phyloP scores from a whole-genome alignment of 148 eudicot genomes.

The Pharnaceum exiguum region DNA sequence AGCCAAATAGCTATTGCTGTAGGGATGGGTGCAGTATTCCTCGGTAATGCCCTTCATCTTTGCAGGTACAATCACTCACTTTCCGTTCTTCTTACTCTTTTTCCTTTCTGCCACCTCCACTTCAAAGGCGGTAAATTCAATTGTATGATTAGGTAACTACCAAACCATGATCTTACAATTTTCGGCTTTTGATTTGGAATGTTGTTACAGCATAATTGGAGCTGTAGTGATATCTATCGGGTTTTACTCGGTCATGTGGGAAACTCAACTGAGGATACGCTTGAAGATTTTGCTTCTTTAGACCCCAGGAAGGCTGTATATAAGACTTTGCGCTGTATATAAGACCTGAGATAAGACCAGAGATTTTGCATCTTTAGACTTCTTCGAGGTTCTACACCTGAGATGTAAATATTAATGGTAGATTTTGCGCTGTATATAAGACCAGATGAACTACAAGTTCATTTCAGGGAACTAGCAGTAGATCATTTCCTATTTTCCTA shows the following conservation, averaged over 20 bases:
- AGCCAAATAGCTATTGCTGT: slow-evolving; percentile 80
- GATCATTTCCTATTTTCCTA: no score
- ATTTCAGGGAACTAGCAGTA: no score
- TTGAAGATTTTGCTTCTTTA: slow-evolving; percentile 5
- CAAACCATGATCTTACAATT: not conserved
- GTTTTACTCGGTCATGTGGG: slow-evolving; percentile 46
- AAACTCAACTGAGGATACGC: slow-evolving; percentile 26
- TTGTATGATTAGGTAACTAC: not conserved
- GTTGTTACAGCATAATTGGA: slow-evolving; percentile 34
- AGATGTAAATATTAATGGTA: no score
- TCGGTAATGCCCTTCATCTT: slow-evolving; percentile 58
- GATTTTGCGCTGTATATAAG: no score
- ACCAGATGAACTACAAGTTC: no score
- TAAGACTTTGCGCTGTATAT: no score
- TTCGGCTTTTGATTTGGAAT: not conserved
- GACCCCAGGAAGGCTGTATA: no score
- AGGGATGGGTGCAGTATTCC: slow-evolving; percentile 61
- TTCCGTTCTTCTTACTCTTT: not conserved
- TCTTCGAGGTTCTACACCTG: no score
- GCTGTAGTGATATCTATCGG: slow-evolving; percentile 37
- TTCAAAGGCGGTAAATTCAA: not conserved
- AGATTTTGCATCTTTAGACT: no score
- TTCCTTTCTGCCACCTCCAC: not conserved
- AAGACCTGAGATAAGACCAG: no score
- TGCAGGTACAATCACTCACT: slow-evolving; percentile 46